Evolutionary conservation across 2,329 filamentous ascomycete species (phyloP).

Genomic region (Fusarium lateritium): DNA sequence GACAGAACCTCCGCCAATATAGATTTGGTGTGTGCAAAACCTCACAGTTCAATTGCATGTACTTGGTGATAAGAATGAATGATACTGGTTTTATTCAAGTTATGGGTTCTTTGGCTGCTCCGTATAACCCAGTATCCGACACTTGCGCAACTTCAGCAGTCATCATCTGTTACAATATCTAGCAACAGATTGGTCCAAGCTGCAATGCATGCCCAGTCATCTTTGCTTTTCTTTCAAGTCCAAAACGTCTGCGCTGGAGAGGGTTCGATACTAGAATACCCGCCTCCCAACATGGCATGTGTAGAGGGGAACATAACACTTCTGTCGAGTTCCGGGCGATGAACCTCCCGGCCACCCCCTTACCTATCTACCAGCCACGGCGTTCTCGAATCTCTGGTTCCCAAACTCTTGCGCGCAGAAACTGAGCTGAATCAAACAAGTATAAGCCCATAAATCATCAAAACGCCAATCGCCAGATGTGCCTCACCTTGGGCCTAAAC

Average conservation of each 20-base stretch:
- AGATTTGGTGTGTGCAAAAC: neutral
- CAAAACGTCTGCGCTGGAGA: neutral
- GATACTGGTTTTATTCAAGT: constrained; percentile 4
- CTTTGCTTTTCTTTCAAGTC: neutral
- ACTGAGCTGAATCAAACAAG: constrained; percentile 46
- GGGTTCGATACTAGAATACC: neutral
- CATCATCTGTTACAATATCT: neutral
- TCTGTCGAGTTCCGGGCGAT: neutral
- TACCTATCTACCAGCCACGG: neutral
- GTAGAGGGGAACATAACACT: neutral
- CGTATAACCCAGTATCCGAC: neutral
- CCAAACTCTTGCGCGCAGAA: constrained; percentile 21
- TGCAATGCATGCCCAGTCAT: neutral
- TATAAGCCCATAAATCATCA: constrained; percentile 46
- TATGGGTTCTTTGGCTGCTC: neutral
- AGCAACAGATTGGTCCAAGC: constrained; percentile 2
- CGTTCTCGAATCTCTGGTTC: neutral
- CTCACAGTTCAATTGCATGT: neutral
- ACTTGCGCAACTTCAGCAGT: neutral
- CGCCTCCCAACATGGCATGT: neutral
- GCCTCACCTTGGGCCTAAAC: constrained; percentile 48
- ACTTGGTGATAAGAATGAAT: neutral
- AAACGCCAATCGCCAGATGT: constrained; percentile 47
- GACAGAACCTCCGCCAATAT: neutral
- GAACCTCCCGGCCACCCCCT: neutral